These are phyloP conservation scores for Saussurea involucrata DNA, from an alignment of 129 eudicot species.

Conservation along the genomic window DNA sequence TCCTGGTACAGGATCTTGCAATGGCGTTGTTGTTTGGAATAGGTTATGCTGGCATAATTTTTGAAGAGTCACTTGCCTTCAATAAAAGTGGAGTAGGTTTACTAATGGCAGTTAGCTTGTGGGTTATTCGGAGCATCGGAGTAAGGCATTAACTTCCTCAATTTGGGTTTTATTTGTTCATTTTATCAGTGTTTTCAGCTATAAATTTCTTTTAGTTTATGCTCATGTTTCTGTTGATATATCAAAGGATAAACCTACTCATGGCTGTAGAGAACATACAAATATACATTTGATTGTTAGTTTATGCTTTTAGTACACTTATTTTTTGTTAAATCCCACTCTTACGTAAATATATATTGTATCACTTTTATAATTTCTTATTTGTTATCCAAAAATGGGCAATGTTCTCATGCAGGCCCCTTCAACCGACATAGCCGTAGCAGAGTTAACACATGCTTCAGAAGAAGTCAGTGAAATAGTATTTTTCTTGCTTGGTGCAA, in stretches of 20 bases:
- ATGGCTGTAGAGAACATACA: neutral
- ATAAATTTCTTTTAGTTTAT: neutral
- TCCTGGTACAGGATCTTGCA: constrained; percentile 76
- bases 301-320: neutral
- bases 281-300: neutral
- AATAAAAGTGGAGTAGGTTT: constrained; percentile 99
- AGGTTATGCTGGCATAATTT: constrained; percentile 91
- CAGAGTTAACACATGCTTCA: constrained; percentile 91
- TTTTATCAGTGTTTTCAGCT: neutral
- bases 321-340: neutral
- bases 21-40: constrained; percentile 87
- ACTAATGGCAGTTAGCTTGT: constrained; percentile 94
- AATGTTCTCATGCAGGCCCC: constrained; percentile 70
- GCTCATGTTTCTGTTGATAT: neutral
- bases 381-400: neutral
- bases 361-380: neutral
- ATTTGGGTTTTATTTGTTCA: too few relatives aligned
- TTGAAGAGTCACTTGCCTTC: constrained; percentile 97
- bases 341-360: neutral
- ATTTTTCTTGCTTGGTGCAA: constrained; percentile 95
- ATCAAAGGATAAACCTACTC: neutral
- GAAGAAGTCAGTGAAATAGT: constrained; percentile 99
- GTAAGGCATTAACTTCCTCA: constrained; percentile 42
- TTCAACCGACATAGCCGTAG: constrained; percentile 85
- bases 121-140: constrained; percentile 94